Evolutionary conservation across 2,329 filamentous ascomycete species (phyloP), one percentile per base, ranked within the genome.

Genomic region (Aphanocladium album): DNA sequence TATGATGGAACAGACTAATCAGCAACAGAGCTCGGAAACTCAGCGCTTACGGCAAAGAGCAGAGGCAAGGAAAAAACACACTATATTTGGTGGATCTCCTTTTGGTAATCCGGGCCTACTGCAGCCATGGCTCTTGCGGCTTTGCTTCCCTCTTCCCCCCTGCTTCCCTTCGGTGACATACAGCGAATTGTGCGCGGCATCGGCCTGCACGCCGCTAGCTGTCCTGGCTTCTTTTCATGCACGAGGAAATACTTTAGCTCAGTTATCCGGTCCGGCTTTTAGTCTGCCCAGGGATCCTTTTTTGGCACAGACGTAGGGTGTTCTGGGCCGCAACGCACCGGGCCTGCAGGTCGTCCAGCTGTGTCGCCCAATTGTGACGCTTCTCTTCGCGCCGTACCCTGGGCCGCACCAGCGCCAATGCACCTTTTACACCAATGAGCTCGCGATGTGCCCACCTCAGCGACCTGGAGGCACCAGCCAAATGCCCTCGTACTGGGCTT

Each of bases 321-420:
- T 46, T 50, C 55, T 57, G 45, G 55, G 33, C 53, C 53, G 25
- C 39, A 46, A 41, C 37, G n/a, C 53, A 41, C 55, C 33, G 12
- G n/a, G 17, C 55, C 30, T 50, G 43, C 55, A 49, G 56, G 47
- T 27, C 56, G 19, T 41, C 49, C 37, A 3, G 35, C 35, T 27
- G 16, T 45, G 41, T 50, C 21, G 33, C 43, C 58, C 58, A 60
- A 60, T 60, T 39, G 45, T 30, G 30, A 37, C 19, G 9, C n/a
- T 49, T 33, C 53, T 57, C 46, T 57, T 61, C 60, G 60, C 60
- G 60, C 60, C 60, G 54, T 56, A 57, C 60, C 60, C 60, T 57
- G 53, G 52, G 30, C 46, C 37, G 25, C 46, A 43, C 45, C 49
- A 50, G 53, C 60, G 60, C 60, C 54, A 61, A 47, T 51, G 39